phyloP scores from a whole-genome alignment of 1,284 basidiomycete genomes.

The Tilletiaria anomala region DNA sequence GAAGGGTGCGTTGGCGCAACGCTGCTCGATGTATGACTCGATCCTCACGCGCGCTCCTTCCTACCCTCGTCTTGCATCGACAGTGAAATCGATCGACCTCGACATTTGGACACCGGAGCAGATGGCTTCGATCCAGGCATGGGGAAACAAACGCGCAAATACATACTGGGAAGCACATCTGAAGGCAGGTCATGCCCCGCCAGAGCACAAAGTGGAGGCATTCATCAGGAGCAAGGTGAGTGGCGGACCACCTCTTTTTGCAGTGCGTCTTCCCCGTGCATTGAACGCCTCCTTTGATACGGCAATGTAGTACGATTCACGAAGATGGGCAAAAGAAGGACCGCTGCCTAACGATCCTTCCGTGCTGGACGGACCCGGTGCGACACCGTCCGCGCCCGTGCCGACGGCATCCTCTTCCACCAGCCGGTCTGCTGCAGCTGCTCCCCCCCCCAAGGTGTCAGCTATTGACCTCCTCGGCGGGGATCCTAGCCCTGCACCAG shows the following conservation, averaged over 20 bases:
- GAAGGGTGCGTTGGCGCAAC: not conserved
- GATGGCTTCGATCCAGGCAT: conserved; percentile 63
- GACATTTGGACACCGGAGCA: conserved; percentile 97
- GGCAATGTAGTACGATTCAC: conserved; percentile 56
- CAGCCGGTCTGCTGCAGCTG: not conserved
- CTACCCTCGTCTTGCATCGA: not conserved
- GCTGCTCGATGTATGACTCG: not conserved
- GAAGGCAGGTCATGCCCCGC: conserved; percentile 77
- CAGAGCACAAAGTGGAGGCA: conserved; percentile 96
- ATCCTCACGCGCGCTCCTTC: not conserved
- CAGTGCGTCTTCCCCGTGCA: not conserved
- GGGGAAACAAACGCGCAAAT: conserved; percentile 87
- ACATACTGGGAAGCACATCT: conserved; percentile 95
- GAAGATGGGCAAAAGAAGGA: conserved; percentile 80
- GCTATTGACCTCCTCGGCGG: conserved; percentile 9
- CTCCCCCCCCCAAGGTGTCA: not conserved
- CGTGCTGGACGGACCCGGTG: conserved; percentile 48
- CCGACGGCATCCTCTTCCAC: not conserved
- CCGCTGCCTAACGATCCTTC: conserved; percentile 70
- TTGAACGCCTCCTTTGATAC: not conserved
- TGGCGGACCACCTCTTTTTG: not conserved
- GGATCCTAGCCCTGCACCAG: conserved; percentile 3
- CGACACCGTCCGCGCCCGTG: conserved; percentile 6
- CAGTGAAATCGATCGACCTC: conserved; percentile 89
- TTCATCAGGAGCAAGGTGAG: conserved; percentile 74